Base-by-base conservation (phyloP, 805 yeast species). In the Yarrowia sp. region DNA sequence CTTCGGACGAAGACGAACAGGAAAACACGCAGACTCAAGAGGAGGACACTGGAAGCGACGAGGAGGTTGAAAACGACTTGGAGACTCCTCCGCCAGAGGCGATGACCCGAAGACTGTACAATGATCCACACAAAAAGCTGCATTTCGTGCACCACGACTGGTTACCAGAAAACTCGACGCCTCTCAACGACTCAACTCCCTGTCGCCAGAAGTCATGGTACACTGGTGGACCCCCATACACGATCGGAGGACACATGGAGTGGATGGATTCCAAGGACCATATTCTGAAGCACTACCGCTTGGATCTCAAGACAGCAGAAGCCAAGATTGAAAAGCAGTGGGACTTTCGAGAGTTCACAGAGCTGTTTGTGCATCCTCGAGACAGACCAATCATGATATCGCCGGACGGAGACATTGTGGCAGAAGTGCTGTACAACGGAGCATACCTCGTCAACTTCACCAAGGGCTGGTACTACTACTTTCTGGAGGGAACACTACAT, bases 131-230 rank as follows among this genome's bases (percentile, higher is more conserved):
- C 6, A 29, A 18, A 13, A 29, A 29, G 9, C 22, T 44, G 10
- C 19, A 44, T 16, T 44, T 44, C 14, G 22, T 19, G 12, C 35
- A 19, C 7, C 51, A 18, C 3, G 24, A 25, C 1, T 44, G 51
- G 51, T 13, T 44, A 2, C 35, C 51, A 19, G 12, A 1, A 1
- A 44, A 44, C 8, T 44, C 35, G 0, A 44, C 51, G 18, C 51
- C 51, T 13, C 19, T 44, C 1, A 44, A 44, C 8, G 51, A 44
- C 25, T 44, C 51, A 2, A 6, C 7, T 19, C 51, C 51, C 3
- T 44, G 35, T 13, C 51, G 51, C 13, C 51, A 44, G 29, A 44
- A 44, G 24, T 44, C 51, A 6, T 44, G 51, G 51, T 29, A 44
- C 12, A 47, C 38, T 6, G 55, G 55, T 14, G 55, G 38, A 21